These are phyloP conservation scores for Macroventuria anomochaeta DNA, from an alignment of 2,329 filamentous ascomycete genomes.

Conservation along the genomic window DNA sequence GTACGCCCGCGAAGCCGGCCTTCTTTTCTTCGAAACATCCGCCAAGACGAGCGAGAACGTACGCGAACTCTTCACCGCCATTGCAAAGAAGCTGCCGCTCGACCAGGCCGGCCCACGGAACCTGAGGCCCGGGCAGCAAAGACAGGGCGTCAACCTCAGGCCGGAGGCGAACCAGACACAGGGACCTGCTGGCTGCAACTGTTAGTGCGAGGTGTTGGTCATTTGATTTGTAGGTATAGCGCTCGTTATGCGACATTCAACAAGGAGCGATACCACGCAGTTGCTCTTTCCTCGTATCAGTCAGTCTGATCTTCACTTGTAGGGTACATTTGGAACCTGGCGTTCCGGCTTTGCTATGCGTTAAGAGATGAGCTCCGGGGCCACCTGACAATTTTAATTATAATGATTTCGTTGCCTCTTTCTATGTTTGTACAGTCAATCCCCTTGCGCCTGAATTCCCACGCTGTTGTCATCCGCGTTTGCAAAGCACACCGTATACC, in stretches of 20 bases:
- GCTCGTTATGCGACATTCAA: conserved; percentile 10
- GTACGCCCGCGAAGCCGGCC: conserved; percentile 89
- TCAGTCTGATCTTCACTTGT: conserved; percentile 21
- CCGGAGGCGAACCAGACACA: conserved; percentile 66
- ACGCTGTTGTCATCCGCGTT: neutral
- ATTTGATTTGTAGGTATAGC: conserved; percentile 19
- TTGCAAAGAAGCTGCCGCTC: conserved; percentile 95
- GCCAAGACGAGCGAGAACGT: conserved; percentile 98
- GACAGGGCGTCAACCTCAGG: conserved; percentile 71
- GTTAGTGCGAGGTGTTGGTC: conserved; percentile 53
- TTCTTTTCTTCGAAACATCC: conserved; percentile 98
- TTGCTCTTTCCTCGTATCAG: conserved; percentile 13
- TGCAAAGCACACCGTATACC: neutral
- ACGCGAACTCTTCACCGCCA: conserved; percentile 92
- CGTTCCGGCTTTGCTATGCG: conserved; percentile 32
- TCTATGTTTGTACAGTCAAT: conserved; percentile 4
- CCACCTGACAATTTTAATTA: conserved; percentile 43
- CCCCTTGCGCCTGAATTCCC: neutral
- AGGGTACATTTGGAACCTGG: conserved; percentile 36
- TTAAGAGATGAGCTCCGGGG: conserved; percentile 38
- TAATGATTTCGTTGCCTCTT: conserved; percentile 28
- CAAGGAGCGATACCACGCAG: conserved; percentile 11
- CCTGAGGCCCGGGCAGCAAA: conserved; percentile 66
- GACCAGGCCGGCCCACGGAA: conserved; percentile 95
- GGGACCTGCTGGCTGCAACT: conserved; percentile 67